Conservation (phyloP, 2,329 filamentous ascomycete species). For the Penicillium sp. region DNA sequence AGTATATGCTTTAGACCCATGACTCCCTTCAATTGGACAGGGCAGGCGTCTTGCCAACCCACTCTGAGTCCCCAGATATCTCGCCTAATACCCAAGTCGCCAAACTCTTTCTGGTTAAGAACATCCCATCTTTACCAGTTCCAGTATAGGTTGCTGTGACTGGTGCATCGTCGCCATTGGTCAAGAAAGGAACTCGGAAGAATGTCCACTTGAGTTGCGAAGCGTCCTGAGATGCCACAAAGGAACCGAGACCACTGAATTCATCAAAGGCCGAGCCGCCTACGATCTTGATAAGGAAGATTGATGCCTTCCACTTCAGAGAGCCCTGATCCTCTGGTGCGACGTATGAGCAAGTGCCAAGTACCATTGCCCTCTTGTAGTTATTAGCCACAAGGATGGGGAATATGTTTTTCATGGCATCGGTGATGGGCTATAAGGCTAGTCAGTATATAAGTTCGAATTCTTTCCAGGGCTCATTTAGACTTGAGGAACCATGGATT, state of each 20-base stretch:
- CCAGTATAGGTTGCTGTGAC: conserved; percentile 1
- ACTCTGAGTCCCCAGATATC: neutral
- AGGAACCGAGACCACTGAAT: neutral
- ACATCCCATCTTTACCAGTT: neutral
- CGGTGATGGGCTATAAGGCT: neutral
- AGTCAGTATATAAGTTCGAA: neutral
- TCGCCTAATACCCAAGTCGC: neutral
- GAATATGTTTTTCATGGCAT: conserved; percentile 5
- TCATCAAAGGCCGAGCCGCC: neutral
- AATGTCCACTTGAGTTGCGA: conserved; percentile 1
- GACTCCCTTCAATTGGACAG: neutral
- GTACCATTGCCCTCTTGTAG: conserved; percentile 5
- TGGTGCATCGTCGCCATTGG: neutral
- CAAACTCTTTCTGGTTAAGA: neutral
- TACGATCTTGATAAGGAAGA: neutral
- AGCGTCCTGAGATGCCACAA: conserved; percentile 3
- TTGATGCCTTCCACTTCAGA: conserved; percentile 1
- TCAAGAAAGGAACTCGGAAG: conserved; percentile 2
- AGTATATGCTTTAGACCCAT: neutral
- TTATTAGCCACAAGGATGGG: conserved; percentile 1
- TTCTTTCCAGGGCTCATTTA: neutral
- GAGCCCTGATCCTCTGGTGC: neutral
- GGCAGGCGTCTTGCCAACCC: neutral
- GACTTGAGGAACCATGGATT: neutral
- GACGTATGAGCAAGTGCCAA: conserved; percentile 1